Evolutionary conservation across 192 early-diverging fungal species (phyloP).

Genomic region (Pecoramyces ruminantium): DNA sequence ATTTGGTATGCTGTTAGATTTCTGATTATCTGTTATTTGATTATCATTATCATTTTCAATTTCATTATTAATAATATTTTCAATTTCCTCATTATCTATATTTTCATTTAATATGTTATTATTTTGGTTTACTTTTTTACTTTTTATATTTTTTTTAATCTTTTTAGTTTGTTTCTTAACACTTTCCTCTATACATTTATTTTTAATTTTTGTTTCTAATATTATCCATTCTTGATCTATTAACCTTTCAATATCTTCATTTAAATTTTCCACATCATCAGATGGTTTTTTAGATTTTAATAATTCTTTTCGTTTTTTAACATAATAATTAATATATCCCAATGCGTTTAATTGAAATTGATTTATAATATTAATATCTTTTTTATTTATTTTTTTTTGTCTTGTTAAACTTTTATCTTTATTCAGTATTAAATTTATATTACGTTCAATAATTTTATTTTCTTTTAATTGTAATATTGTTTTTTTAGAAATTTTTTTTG

Average conservation of each 20-base stretch:
- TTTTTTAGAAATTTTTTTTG: neutral
- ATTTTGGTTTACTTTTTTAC: neutral
- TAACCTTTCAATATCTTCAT: neutral
- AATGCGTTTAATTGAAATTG: neutral
- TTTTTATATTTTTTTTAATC: neutral
- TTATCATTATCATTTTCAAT: too few species aligned
- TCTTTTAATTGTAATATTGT: neutral
- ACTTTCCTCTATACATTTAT: neutral
- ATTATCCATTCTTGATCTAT: neutral
- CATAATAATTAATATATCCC: neutral
- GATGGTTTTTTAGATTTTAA: neutral
- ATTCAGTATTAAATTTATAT: neutral
- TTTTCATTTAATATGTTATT: neutral
- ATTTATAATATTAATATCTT: neutral
- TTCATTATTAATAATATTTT: too few species aligned
- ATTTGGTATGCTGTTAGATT: neutral
- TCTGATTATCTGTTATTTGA: too few species aligned
- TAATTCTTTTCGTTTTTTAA: neutral
- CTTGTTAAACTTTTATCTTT: neutral
- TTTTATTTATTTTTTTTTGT: neutral
- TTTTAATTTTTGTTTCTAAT: neutral
- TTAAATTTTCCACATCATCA: neutral
- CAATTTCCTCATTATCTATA: too few species aligned
- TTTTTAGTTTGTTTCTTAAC: neutral
- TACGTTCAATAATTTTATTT: neutral